Evolutionary conservation across 2,329 filamentous ascomycete species (phyloP), one percentile per base, ranked within the genome.

Genomic region (Madurella fahalii): DNA sequence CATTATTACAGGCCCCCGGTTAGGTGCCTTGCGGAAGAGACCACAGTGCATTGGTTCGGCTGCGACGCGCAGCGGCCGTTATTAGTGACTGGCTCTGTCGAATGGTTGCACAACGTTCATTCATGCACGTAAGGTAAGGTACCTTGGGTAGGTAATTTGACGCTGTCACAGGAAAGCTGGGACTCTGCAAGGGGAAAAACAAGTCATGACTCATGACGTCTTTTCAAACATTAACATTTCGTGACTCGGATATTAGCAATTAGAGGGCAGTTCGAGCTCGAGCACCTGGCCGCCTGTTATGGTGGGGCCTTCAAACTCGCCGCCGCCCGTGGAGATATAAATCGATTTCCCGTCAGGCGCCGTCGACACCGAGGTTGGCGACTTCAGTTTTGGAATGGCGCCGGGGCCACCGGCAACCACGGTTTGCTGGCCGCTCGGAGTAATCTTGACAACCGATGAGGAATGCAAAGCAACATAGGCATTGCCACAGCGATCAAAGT

Each of bases 341-440:
- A 37, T 37, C 13, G 34, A 37, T 9, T 37, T 37, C 9, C 34
- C 34, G 13, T 37, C 34, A 37, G 13, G 4, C 11, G 34, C 34
- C 34, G 13, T 12, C 9, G 9, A 12, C 11, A 37, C 34, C 34
- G 40, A 11, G 11, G 40, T 42, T 77, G 25, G 40, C 11, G 40
- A 42, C 16, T 42, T 18, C 7, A 25, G 16, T 17, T 11, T 17
- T 2, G 40, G 40, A 42, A 11, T 25, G 25, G 7, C 3, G 7
- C 34, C 18, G 2, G 16, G 11, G 3, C 46, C 41, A 9, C 34
- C 47, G 9, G 41, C 47, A 46, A 54, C 17, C 15, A 40, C 13
- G 13, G 41, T 40, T 17, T 34, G 41, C 20, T 32, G 37, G 20
- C 52, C 47, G 15, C 17, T 7, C 8, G 46, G 34, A 0, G 30